A percentile compares a stretch with the other conserved stretches of the same genome.
phyloP scores from a whole-genome alignment of 257 asterid species.

The Sherardia arvensis region DNA sequence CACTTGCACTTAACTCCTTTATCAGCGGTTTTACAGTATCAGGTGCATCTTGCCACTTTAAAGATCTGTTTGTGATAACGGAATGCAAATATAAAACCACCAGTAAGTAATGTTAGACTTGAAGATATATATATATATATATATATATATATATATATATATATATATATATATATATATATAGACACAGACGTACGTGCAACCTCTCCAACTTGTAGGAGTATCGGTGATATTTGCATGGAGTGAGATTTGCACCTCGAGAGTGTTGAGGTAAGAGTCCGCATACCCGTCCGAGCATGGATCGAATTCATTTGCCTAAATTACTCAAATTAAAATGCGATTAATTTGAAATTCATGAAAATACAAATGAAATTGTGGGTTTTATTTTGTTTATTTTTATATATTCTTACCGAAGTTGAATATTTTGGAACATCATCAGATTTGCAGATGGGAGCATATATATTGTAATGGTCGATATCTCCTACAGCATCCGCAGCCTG shows the following conservation, averaged over 20 bases:
- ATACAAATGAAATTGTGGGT: not conserved
- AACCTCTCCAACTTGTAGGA: not conserved
- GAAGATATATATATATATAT: too few species aligned
- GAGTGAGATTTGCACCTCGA: conserved; percentile 38
- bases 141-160: too few species aligned
- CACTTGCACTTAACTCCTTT: conserved; percentile 36
- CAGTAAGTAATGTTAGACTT: too few species aligned
- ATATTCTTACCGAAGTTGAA: not conserved
- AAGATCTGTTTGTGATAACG: not conserved
- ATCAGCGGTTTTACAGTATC: conserved; percentile 34
- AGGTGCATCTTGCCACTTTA: conserved; percentile 30
- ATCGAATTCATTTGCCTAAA: conserved; percentile 36
- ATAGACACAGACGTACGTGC: too few species aligned
- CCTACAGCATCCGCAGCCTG: conserved; percentile 18
- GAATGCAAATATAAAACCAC: too few species aligned
- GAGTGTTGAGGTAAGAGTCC: conserved; percentile 27
- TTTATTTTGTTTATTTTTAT: too few species aligned
- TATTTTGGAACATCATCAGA: not conserved
- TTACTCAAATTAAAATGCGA: not conserved
- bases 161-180: too few species aligned
- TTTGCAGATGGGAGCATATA: conserved; percentile 41
- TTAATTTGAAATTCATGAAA: not conserved
- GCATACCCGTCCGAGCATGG: conserved; percentile 41
- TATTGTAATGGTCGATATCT: conserved; percentile 21
- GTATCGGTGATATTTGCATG: conserved; percentile 32